Base-by-base conservation (phyloP, 2,329 filamentous ascomycete genomes). In the Sclerotinia trifoliorum region DNA sequence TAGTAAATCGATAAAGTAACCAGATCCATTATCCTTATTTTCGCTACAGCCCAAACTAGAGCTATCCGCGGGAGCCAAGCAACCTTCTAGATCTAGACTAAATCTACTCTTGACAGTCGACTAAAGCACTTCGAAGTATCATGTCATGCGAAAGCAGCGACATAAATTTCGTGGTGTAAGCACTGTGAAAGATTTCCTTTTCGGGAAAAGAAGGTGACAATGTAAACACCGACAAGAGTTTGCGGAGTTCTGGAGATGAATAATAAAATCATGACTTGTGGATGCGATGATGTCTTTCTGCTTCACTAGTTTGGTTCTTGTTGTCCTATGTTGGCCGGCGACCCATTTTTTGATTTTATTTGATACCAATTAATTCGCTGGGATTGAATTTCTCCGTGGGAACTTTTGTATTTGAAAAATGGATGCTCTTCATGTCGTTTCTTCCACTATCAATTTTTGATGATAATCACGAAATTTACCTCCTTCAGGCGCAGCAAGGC, bases 241-340 rank as follows among this genome's bases (percentile, higher is more conserved):
- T 35, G 7, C 21, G 58, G 29, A 62, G 15, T 49, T 10, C 15
- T 19, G 10, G 10, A 26, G 29, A 62, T 51, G 46, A 51, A 62
- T 19, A 39, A 51, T 49, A 49, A 29, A 39, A 35, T 24, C 32
- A 62, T 49, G 21, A 48, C 46, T 26, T 62, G 29, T 24, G 58
- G 44, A 7, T 51, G 29, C 46, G n/a, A 62, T 62, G 29, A 39
- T 62, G 46, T 62, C 4, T 26, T 62, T 49, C 19, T 49, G 24
- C 29, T 35, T 49, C n/a, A 62, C 29, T 62, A 62, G 58, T 29
- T 24, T n/a, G 35, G 26, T 32, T 15, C 39, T 62, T 39, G 58
- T 35, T 39, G n/a, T 39, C 13, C 42, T 42, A 39, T 17, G 21
- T 57, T 57, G 44, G 58, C 44, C 7, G 35, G 44, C 58, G 46